Percentiles rank a stretch among this genome's conserved stretches.
Conservation (phyloP, 768 basidiomycete genomes). For the Termitomyces sp. region DNA sequence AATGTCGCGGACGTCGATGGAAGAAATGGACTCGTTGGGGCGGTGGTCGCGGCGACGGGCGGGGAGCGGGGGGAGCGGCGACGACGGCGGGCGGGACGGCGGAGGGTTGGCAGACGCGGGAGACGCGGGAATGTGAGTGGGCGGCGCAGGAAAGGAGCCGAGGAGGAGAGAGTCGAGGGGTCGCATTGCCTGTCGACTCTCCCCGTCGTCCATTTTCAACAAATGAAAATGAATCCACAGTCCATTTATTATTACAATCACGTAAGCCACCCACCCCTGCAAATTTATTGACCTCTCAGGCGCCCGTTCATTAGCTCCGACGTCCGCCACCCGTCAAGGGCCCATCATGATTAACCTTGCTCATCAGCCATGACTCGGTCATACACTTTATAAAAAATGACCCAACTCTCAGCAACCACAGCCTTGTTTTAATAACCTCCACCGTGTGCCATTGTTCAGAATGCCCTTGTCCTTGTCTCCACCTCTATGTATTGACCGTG, state of each 20-base stretch:
- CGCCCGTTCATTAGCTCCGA: neutral
- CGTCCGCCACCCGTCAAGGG: too few relatives aligned
- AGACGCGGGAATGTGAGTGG: constrained; percentile 35
- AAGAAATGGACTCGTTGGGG: constrained; percentile 25
- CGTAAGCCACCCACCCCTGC: neutral
- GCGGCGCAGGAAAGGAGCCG: constrained; percentile 38
- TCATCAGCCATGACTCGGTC: too few relatives aligned
- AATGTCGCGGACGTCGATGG: constrained; percentile 32
- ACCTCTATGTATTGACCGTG: too few relatives aligned
- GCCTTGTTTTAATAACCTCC: too few relatives aligned
- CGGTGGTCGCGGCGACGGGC: constrained; percentile 34
- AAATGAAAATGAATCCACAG: neutral
- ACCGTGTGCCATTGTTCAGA: too few relatives aligned
- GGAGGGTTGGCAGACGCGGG: constrained; percentile 41
- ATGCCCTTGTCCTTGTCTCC: too few relatives aligned
- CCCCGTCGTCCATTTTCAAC: neutral
- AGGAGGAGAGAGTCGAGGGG: constrained; percentile 22
- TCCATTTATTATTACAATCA: neutral
- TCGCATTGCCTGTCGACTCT: neutral
- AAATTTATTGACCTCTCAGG: neutral
- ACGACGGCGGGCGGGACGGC: constrained; percentile 51
- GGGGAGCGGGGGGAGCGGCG: constrained; percentile 64
- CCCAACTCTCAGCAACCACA: too few relatives aligned
- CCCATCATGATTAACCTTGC: too few relatives aligned
- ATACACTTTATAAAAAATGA: too few relatives aligned